Evolutionary conservation across 108 stramenopile species (phyloP), one percentile per base, ranked within the genome.

Genomic region (Nitzschia sp.): DNA sequence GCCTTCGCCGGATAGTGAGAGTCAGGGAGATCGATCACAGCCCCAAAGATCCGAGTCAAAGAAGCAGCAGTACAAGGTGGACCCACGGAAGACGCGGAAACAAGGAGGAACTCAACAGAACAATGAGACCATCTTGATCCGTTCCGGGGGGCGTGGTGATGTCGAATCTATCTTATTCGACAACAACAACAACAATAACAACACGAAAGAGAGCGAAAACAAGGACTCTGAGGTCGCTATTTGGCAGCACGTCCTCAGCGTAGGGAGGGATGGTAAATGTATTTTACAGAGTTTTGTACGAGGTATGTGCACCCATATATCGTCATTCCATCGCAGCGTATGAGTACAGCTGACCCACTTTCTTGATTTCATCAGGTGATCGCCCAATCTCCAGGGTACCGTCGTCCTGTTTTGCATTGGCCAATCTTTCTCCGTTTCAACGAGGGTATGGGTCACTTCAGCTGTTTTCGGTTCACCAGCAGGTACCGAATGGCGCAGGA

Each of bases 361-460:
- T n/a, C n/a, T n/a, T 11, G 6, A 41, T 41, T 13, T 13, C 13
- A 13, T 35, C 17, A 79, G 82, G 84, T 35, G 83, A 88, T 28
- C 72, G 81, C 13, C 89, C 87, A 19, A 89, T 90, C 26, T 78
- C 76, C 8, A 50, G 78, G 22, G 87, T 93, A 19, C 89, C 92
- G 3, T 82, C 79, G 17, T 87, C 89, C 27, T 81, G 85, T 17
- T 89, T 93, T 70, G 84, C 92, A 26, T 76, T 93, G 65, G 89
- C 92, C n/a, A 90, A 88, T 53, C 66, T 90, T 25, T 90, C 92
- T 6, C 88, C 92, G 4, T 93, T 90, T 71, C 89, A 90, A 69
- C 46, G 66, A 11, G 89, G 89, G 0, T 90, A 75, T 69, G 92
- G 92, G 1, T 89, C 87, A 2, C 50, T 93, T 35, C 92, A 93